Percentiles rank a stretch among this genome's conserved stretches.
Evolutionary conservation across 164 flowering plant genomes (phyloP).

Genomic region (Umbellularia californica): DNA sequence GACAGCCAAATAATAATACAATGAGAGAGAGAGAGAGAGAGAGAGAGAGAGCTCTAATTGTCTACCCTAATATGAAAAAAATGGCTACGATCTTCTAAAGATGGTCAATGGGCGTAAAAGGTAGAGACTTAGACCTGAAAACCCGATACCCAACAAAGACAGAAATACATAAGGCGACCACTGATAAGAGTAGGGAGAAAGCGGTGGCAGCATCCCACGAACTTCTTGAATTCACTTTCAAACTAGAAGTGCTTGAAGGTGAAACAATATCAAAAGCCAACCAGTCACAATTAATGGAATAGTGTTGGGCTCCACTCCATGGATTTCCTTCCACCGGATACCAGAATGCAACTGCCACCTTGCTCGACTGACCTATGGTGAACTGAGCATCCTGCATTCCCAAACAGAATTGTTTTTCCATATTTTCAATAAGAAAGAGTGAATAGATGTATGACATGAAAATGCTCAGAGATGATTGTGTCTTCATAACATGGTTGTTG

Average conservation of each 20-base stretch:
- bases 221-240: slow-evolving; percentile 25
- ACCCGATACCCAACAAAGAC: slow-evolving; percentile 52
- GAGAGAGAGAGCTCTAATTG: neutral
- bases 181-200: slow-evolving; percentile 73
- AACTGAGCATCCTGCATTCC: slow-evolving; percentile 84
- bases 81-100: slow-evolving; percentile 20
- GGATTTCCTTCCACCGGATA: slow-evolving; percentile 77
- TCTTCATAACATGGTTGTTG: neutral
- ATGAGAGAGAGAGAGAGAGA: neutral
- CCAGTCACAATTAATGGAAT: slow-evolving; percentile 84
- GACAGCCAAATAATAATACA: neutral
- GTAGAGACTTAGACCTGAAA: slow-evolving; percentile 33
- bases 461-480: neutral
- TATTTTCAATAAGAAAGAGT: neutral
- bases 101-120: slow-evolving; percentile 59
- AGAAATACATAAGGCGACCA: slow-evolving; percentile 56
- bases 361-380: slow-evolving; percentile 62
- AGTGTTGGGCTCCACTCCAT: slow-evolving; percentile 93
- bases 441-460: neutral
- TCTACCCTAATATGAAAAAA: neutral
- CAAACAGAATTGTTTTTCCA: neutral
- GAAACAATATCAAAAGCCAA: slow-evolving; percentile 50
- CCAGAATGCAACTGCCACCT: slow-evolving; percentile 88
- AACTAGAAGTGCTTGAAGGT: slow-evolving; percentile 18
- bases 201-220: slow-evolving; percentile 53